Evolutionary conservation across 805 yeast species (phyloP).

Genomic region (Torulaspora indica): DNA sequence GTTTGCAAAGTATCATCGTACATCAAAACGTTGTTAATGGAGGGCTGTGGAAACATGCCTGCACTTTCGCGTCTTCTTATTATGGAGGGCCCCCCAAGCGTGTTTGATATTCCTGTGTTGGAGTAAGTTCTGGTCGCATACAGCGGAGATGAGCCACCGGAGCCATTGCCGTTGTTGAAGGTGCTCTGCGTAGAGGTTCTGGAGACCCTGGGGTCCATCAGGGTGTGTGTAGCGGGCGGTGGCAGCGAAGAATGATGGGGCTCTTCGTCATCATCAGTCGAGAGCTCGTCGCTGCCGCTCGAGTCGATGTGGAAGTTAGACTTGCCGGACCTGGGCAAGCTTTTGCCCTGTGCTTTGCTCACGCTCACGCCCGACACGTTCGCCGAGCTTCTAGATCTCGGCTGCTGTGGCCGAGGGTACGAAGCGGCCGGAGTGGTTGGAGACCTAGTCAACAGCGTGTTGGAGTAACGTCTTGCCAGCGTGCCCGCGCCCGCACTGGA

Average conservation of each 20-base stretch:
- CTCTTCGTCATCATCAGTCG: constrained; percentile 28
- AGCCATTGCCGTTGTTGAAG: constrained; percentile 13
- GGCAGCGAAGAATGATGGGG: constrained; percentile 7
- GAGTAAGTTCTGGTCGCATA: constrained; percentile 20
- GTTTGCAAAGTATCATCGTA: constrained; percentile 24
- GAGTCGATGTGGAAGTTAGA: constrained; percentile 29
- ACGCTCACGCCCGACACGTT: background rate
- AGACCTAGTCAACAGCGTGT: constrained; percentile 19
- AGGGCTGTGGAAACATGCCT: constrained; percentile 10
- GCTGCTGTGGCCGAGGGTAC: constrained; percentile 7
- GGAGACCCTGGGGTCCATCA: constrained; percentile 19
- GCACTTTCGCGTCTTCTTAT: constrained; percentile 14
- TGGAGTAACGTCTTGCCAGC: constrained; percentile 16
- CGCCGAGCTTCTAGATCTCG: constrained; percentile 6
- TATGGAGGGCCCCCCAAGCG: constrained; percentile 11
- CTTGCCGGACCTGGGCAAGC: constrained; percentile 2
- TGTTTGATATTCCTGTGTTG: constrained; percentile 13
- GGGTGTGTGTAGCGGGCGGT: constrained; percentile 9
- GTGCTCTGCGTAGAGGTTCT: constrained; percentile 21
- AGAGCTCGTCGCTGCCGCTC: constrained; percentile 30
- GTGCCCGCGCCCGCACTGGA: constrained; percentile 8
- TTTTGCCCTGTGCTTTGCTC: background rate
- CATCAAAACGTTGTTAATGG: constrained; percentile 18
- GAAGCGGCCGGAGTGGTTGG: constrained; percentile 18
- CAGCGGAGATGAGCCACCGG: constrained; percentile 13